Conservation (phyloP, 2,329 filamentous ascomycete species). For the Aspergillus novoparasiticus region DNA sequence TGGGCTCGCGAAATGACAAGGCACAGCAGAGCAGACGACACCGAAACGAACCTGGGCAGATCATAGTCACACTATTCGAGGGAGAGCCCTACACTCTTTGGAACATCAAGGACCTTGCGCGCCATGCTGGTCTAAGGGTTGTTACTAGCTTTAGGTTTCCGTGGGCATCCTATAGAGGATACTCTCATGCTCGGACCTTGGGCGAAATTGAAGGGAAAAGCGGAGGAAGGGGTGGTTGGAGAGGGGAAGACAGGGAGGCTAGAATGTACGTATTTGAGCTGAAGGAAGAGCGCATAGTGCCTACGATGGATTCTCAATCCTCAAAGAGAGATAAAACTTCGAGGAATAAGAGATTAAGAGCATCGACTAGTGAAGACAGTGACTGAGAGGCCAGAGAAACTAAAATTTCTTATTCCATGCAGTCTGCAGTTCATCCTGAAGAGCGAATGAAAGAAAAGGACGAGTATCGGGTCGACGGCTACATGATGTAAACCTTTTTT, state of each 20-base stretch:
- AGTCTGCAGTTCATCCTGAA: not conserved
- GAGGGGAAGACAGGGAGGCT: conserved; percentile 50
- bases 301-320: not conserved
- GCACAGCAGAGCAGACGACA: conserved; percentile 14
- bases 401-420: not conserved
- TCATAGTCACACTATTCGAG: conserved; percentile 89
- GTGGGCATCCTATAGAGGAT: conserved; percentile 50
- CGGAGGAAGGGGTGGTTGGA: conserved; percentile 47
- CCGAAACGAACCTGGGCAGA: conserved; percentile 49
- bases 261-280: conserved; percentile 50
- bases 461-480: conserved; percentile 15
- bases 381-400: conserved; percentile 21
- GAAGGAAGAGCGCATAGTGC: conserved; percentile 32
- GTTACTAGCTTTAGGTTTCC: conserved; percentile 52
- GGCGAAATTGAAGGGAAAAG: conserved; percentile 47
- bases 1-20: not conserved
- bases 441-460: not conserved
- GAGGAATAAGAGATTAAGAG: conserved; percentile 35
- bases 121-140: conserved; percentile 61
- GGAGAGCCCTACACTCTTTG: conserved; percentile 92
- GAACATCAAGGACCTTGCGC: conserved; percentile 86
- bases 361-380: conserved; percentile 38
- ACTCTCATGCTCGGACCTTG: conserved; percentile 50
- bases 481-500: conserved; percentile 92
- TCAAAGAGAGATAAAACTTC: conserved; percentile 26